A percentile compares a stretch with the other conserved stretches of the same genome.
These are phyloP conservation scores for Kwoniella sp. DNA, from an alignment of 768 basidiomycete species.

Conservation along the genomic window DNA sequence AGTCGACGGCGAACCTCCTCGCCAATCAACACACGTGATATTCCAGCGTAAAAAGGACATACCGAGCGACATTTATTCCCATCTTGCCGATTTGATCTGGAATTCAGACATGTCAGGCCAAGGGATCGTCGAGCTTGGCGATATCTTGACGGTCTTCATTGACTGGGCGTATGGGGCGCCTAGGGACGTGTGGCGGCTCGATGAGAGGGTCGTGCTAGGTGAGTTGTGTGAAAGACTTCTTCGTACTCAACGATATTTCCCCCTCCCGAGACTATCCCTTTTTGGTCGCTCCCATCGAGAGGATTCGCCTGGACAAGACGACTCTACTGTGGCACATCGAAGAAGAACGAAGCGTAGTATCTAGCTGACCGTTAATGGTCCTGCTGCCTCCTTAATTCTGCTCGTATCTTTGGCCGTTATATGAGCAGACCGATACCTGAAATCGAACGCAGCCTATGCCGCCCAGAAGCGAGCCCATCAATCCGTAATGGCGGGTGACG, in stretches of 20 bases:
- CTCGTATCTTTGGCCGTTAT: background rate
- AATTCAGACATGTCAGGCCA: conserved; percentile 23
- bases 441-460: conserved; percentile 29
- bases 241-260: background rate
- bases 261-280: too few species aligned
- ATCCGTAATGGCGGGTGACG: conserved; percentile 32
- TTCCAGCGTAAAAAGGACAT: conserved; percentile 16
- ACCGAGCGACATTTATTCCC: conserved; percentile 22
- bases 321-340: too few species aligned
- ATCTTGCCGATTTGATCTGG: conserved; percentile 36
- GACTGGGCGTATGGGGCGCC: conserved; percentile 25
- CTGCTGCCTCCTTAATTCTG: too few species aligned
- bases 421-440: conserved; percentile 43
- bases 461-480: conserved; percentile 43
- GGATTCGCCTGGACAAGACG: too few species aligned
- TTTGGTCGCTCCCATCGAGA: too few species aligned
- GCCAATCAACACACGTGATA: conserved; percentile 22
- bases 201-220: conserved; percentile 44
- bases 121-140: conserved; percentile 27
- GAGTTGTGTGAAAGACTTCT: too few species aligned
- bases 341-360: too few species aligned
- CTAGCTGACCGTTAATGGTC: too few species aligned
- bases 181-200: conserved; percentile 38
- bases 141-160: conserved; percentile 39
- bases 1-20: conserved; percentile 21